Evolutionary conservation across 2,329 filamentous ascomycete species (phyloP).

Genomic region (Fusarium nanum): DNA sequence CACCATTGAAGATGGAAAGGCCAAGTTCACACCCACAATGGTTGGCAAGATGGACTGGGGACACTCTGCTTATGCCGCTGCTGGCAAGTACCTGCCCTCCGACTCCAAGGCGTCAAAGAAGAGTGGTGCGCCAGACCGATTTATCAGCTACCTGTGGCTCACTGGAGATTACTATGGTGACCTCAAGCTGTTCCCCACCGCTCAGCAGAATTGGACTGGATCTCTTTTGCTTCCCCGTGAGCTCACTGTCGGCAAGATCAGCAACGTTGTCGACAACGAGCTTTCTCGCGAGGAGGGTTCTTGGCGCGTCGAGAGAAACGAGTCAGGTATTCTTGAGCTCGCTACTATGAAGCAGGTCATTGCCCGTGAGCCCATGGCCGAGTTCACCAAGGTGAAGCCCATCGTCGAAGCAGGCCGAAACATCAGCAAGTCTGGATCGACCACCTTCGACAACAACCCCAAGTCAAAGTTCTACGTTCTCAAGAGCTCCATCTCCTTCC

Average conservation of each 20-base stretch:
- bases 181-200: slow-evolving; percentile 50
- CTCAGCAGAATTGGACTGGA: slow-evolving; percentile 59
- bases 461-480: slow-evolving; percentile 55
- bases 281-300: slow-evolving; percentile 54
- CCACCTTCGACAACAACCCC: slow-evolving; percentile 22
- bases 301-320: slow-evolving; percentile 51
- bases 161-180: slow-evolving; percentile 57
- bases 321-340: slow-evolving; percentile 52
- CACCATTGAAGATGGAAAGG: slow-evolving; percentile 41
- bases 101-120: slow-evolving; percentile 52
- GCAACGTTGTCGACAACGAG: slow-evolving; percentile 55
- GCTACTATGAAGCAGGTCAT: slow-evolving; percentile 54
- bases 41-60: slow-evolving; percentile 57
- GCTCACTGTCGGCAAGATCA: slow-evolving; percentile 54
- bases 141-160: slow-evolving; percentile 56
- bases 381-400: slow-evolving; percentile 45
- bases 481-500: slow-evolving; percentile 53
- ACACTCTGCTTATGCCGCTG: slow-evolving; percentile 56
- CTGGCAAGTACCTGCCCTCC: slow-evolving; percentile 55
- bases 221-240: slow-evolving; percentile 57
- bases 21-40: slow-evolving; percentile 56
- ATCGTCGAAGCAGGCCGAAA: slow-evolving; percentile 44
- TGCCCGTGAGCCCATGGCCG: slow-evolving; percentile 51
- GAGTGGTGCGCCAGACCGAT: slow-evolving; percentile 55
- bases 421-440: slow-evolving; percentile 27